These are phyloP conservation scores for Neofusicoccum sp. DNA, from an alignment of 2,329 filamentous ascomycete species.

Conservation along the genomic window DNA sequence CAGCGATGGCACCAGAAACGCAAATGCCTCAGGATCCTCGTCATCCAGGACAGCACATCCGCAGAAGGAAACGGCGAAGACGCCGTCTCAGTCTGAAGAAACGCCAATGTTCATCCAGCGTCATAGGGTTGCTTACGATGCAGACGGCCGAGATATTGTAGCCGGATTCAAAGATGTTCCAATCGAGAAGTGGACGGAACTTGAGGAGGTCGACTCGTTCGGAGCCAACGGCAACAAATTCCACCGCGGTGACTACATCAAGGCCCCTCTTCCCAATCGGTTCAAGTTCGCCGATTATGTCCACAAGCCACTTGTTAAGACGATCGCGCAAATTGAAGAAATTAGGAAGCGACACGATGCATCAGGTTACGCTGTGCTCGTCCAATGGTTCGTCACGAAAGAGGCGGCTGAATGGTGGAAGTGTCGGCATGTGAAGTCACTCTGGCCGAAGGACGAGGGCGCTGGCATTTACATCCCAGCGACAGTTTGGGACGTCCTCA, in stretches of 20 bases:
- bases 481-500: slow-evolving; percentile 7
- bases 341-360: slow-evolving; percentile 1
- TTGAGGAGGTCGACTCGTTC: neutral
- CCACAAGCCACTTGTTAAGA: slow-evolving; percentile 5
- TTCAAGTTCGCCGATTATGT: slow-evolving; percentile 15
- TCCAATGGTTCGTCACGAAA: slow-evolving; percentile 14
- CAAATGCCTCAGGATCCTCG: neutral
- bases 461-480: neutral
- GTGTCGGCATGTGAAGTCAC: slow-evolving; percentile 1
- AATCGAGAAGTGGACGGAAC: slow-evolving; percentile 2
- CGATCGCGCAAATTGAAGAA: slow-evolving; percentile 10
- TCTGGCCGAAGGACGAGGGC: slow-evolving; percentile 4
- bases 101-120: slow-evolving; percentile 13
- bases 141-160: slow-evolving; percentile 9
- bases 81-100: neutral
- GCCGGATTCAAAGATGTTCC: slow-evolving; percentile 3
- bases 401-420: slow-evolving; percentile 13
- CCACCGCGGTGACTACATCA: slow-evolving; percentile 7
- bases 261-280: slow-evolving; percentile 5
- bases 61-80: neutral
- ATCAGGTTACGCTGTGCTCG: neutral
- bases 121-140: slow-evolving; percentile 9
- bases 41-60: neutral
- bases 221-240: neutral
- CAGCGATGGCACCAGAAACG: neutral